Base-by-base conservation (phyloP, 495 filamentous ascomycete genomes). In the Penicillium cataractarum region DNA sequence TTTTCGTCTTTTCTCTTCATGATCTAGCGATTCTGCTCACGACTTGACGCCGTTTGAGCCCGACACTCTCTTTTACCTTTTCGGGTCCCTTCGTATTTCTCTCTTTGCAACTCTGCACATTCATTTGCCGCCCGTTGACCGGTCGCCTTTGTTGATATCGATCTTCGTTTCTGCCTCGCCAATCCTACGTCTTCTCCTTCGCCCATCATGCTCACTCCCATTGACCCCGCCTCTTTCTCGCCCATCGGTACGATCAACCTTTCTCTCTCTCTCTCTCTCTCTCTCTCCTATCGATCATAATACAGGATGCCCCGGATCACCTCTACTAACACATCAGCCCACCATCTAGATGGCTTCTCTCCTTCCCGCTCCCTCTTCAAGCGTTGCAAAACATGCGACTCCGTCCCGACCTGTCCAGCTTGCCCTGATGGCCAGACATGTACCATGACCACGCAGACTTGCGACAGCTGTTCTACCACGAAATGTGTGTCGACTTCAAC, bases 381-480 rank as follows among this genome's bases (percentile, higher is more conserved):
- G 68, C 75, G 81, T 68, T 85, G 82, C 63, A 69, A 74, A 29
- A 55, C 64, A 57, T 86, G 84, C 60, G 63, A 67, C 6, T 55
- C 65, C 8, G 72, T 77, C 32, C 84, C 84, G 6, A 60, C 77
- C 33, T 86, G 84, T 64, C 84, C 84, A 10, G 21, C 64, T n/a
- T 87, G 85, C 66, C 62, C 72, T 0, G 48, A 67, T 4, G 78
- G 77, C 51, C 62, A 85, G 56, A 75, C 79, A 33, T 91, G 89
- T 77, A 81, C 82, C 6, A 82, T 87, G 67, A 79, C 81, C 54
- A 76, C 76, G 22, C 75, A 77, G 39, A 79, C 78, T 15, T 92
- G 89, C 74, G 68, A 81, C 29, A 37, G 61, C 40, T 92, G 89
- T 66, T 80, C 87, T 0, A 80, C 78, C 40, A 87, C 84, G 3